These are phyloP conservation scores for Cytospora mali DNA, from an alignment of 2,329 filamentous ascomycete genomes.

Conservation along the genomic window DNA sequence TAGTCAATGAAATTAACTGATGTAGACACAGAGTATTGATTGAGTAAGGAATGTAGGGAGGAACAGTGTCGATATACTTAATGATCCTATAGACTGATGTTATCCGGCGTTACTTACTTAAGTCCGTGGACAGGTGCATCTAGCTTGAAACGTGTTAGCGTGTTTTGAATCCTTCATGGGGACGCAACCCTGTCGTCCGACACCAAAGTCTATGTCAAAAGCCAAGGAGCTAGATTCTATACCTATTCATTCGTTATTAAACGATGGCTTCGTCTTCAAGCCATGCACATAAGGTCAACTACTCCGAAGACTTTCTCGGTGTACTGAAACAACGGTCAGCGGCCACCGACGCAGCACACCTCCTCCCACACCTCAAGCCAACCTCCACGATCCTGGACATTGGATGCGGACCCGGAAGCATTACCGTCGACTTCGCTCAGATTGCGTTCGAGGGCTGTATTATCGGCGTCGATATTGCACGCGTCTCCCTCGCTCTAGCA, in stretches of 20 bases:
- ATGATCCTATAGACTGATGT: too few species aligned
- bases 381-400: slow-evolving; percentile 48
- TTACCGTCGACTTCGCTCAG: slow-evolving; percentile 47
- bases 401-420: slow-evolving; percentile 53
- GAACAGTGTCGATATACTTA: too few species aligned
- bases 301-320: neutral
- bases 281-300: neutral
- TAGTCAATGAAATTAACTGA: too few species aligned
- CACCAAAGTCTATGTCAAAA: neutral
- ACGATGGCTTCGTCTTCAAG: neutral
- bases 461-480: slow-evolving; percentile 42
- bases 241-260: neutral
- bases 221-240: neutral
- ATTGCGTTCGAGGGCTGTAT: slow-evolving; percentile 44
- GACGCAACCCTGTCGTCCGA: too few species aligned
- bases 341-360: slow-evolving; percentile 15
- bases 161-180: too few species aligned
- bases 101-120: too few species aligned
- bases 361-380: slow-evolving; percentile 45
- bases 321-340: neutral
- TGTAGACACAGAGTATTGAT: too few species aligned
- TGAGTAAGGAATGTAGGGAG: too few species aligned
- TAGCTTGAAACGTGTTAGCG: too few species aligned
- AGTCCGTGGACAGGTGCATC: too few species aligned
- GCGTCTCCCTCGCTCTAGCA: neutral